Conservation (phyloP, 2,329 filamentous ascomycete species). For the Sarocladium oryzae region DNA sequence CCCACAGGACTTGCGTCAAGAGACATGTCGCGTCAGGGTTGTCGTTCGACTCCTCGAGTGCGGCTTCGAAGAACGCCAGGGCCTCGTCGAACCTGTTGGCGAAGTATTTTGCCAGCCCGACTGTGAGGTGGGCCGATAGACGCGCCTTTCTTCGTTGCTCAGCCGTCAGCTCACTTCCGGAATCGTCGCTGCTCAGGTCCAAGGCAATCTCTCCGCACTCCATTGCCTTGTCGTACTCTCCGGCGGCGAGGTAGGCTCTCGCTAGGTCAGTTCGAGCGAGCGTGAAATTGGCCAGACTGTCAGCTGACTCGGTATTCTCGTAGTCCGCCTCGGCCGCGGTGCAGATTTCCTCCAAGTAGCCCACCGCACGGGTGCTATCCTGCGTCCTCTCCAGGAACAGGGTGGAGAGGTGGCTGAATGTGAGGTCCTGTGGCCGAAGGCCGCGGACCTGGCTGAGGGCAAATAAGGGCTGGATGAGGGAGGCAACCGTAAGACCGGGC, state of each 20-base stretch:
- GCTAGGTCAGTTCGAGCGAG: slow-evolving; percentile 82
- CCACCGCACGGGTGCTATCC: slow-evolving; percentile 58
- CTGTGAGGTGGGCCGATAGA: slow-evolving; percentile 78
- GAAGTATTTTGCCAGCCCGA: slow-evolving; percentile 78
- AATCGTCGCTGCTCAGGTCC: slow-evolving; percentile 67
- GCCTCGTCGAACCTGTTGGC: slow-evolving; percentile 58
- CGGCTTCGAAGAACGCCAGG: slow-evolving; percentile 72
- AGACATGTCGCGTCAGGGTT: slow-evolving; percentile 82
- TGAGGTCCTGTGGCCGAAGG: slow-evolving; percentile 63
- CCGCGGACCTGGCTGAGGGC: slow-evolving; percentile 74
- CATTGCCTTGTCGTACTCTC: slow-evolving; percentile 59
- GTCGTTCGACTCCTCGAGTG: slow-evolving; percentile 67
- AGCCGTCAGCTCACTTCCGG: slow-evolving; percentile 56
- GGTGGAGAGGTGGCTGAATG: slow-evolving; percentile 70
- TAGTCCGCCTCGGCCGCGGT: slow-evolving; percentile 70
- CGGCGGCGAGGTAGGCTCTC: slow-evolving; percentile 68
- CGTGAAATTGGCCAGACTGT: slow-evolving; percentile 69
- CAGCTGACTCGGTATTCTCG: slow-evolving; percentile 71
- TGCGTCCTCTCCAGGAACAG: slow-evolving; percentile 76
- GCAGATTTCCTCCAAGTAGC: slow-evolving; percentile 60
- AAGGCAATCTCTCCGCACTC: slow-evolving; percentile 78
- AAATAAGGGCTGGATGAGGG: slow-evolving; percentile 79
- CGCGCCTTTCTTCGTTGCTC: slow-evolving; percentile 64
- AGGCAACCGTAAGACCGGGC: slow-evolving; percentile 44
- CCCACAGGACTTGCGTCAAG: slow-evolving; percentile 89